Evolutionary conservation across 1,284 basidiomycete genomes (phyloP).

Genomic region (Moesziomyces sp.): DNA sequence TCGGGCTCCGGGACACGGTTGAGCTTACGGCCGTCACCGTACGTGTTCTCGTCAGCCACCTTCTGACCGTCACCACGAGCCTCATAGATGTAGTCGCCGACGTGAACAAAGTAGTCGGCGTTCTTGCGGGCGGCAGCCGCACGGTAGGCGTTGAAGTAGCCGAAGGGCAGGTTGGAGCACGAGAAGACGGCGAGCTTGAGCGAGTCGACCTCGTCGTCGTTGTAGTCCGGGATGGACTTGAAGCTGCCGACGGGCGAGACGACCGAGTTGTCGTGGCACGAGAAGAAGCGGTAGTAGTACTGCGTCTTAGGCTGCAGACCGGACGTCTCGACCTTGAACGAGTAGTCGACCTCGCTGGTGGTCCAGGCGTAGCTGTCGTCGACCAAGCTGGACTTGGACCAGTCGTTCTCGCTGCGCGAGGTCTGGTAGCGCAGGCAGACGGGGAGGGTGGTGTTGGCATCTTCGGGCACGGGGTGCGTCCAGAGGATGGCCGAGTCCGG

Average conservation of each 20-base stretch:
- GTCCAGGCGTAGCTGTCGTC: conserved; percentile 74
- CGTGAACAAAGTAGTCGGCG: conserved; percentile 75
- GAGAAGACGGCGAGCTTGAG: conserved; percentile 75
- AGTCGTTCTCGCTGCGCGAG: conserved; percentile 67
- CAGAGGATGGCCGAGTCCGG: conserved; percentile 75
- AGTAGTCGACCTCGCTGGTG: conserved; percentile 75
- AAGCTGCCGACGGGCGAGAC: conserved; percentile 71
- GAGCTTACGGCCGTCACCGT: conserved; percentile 66
- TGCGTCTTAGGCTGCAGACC: conserved; percentile 73
- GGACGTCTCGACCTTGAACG: conserved; percentile 74
- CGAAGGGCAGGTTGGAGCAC: conserved; percentile 73
- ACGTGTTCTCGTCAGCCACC: conserved; percentile 49
- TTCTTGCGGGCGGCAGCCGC: conserved; percentile 72
- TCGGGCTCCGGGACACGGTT: conserved; percentile 68
- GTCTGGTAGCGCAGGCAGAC: conserved; percentile 73
- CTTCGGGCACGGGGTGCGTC: conserved; percentile 69
- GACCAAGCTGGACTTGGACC: conserved; percentile 60
- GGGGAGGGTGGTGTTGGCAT: conserved; percentile 70
- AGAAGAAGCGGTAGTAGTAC: conserved; percentile 75
- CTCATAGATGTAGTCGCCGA: conserved; percentile 74
- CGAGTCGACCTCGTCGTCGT: conserved; percentile 69
- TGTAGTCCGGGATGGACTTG: conserved; percentile 68
- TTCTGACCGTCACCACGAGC: conserved; percentile 40
- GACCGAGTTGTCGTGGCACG: conserved; percentile 68
- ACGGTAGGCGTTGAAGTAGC: conserved; percentile 78